phyloP scores from a whole-genome alignment of 306 rosid species.

The Trifolium fragiferum region DNA sequence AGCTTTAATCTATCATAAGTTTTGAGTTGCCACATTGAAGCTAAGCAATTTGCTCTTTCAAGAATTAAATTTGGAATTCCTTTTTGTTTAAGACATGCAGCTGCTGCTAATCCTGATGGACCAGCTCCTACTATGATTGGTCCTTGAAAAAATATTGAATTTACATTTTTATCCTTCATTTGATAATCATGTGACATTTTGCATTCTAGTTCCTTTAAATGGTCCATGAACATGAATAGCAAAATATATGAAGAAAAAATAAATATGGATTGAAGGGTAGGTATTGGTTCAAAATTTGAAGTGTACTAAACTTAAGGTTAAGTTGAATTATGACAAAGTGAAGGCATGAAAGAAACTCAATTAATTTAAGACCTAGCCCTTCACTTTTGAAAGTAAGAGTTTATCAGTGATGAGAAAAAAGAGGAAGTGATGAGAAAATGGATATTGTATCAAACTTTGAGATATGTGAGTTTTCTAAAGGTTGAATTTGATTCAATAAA shows the following conservation, averaged over 20 bases:
- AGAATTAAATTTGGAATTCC: slow-evolving; percentile 71
- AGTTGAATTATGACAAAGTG: slow-evolving; percentile 16
- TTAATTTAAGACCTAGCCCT: neutral
- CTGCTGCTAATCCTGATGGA: slow-evolving; percentile 89
- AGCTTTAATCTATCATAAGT: slow-evolving; percentile 90
- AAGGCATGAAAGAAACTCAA: slow-evolving; percentile 23
- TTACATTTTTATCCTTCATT: slow-evolving; percentile 37
- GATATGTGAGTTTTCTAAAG: slow-evolving; percentile 23
- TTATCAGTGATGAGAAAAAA: neutral
- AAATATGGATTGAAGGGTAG: neutral
- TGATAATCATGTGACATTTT: slow-evolving; percentile 64
- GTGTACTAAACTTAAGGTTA: slow-evolving; percentile 1
- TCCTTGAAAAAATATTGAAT: slow-evolving; percentile 49
- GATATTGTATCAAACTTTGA: neutral
- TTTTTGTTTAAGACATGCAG: slow-evolving; percentile 84
- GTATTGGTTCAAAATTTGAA: slow-evolving; percentile 20
- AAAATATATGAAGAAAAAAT: neutral
- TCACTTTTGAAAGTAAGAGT: neutral
- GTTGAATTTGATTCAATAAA: slow-evolving; percentile 4
- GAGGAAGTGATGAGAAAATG: neutral
- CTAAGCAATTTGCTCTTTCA: slow-evolving; percentile 76
- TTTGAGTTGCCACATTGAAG: slow-evolving; percentile 85
- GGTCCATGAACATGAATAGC: slow-evolving; percentile 52
- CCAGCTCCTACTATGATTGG: slow-evolving; percentile 95
- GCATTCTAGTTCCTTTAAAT: slow-evolving; percentile 72